Base-by-base conservation (phyloP, 1,139 yeast species). In the Geotrichum australiense region DNA sequence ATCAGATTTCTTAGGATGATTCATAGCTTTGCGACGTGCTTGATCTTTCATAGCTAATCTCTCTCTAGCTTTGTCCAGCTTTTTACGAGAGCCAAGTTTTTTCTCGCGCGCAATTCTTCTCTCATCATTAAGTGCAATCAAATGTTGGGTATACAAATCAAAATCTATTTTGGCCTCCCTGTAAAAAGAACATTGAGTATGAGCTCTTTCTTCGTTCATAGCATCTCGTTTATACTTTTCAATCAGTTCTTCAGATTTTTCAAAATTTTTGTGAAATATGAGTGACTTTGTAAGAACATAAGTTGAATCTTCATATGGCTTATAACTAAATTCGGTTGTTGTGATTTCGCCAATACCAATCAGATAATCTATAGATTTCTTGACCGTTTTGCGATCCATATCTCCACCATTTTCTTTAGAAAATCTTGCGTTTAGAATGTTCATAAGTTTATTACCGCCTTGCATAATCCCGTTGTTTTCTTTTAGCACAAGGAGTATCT, bases 321-420 rank as follows among this genome's bases (percentile, higher is more conserved):
- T 31, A 16, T 31, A 31, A 18, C 35, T 31, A 21, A 35, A 35
- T 7, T 42, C 37, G 12, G 58, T 37, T 6, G 51, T 45, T 24
- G 47, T 20, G 3, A 63, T 21, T 30, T 57, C 55, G 3, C 53
- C 51, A 22, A 56, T 55, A 1, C 45, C 42, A 2, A 53, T 48
- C 31, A 65, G 47, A 1, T 53, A 47, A 3, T 48, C 36, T 4
- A 61, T 43, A 33, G 54, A 61, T 8, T 56, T 53, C 6, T 38
- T 41, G 26, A 57, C 51, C 0, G 70, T 66, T 42, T 55, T 61
- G 18, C 58, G 52, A 39, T 66, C 70, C 35, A 63, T 52, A 3
- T 42, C 45, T 26, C 58, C 57, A 0, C 57, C 57, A 15, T 50
- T 44, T 3, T 44, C 39, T 20, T 43, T 45, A 4, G 50, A 37